Conservation (phyloP, 2,329 filamentous ascomycete species). For the Cryphonectria carpinicola region DNA sequence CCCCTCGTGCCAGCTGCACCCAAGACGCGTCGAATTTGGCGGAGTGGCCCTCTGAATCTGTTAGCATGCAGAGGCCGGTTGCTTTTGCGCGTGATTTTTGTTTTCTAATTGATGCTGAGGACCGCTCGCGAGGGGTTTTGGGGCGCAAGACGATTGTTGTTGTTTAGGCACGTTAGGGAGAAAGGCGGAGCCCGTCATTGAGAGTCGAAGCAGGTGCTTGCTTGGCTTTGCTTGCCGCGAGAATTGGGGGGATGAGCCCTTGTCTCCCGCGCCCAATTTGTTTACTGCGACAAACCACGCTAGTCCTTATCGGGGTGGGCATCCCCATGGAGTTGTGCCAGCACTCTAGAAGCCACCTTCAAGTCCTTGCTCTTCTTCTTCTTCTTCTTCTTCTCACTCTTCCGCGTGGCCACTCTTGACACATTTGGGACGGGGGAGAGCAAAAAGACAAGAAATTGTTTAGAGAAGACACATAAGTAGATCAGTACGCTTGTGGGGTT, state of each 20-base stretch:
- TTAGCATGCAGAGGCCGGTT: conserved; percentile 16
- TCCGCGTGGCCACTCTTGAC: background rate
- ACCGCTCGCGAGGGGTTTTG: conserved; percentile 10
- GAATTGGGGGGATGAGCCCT: conserved; percentile 20
- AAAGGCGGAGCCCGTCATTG: conserved; percentile 9
- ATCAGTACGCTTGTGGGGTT: background rate
- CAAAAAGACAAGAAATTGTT: background rate
- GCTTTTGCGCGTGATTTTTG: conserved; percentile 14
- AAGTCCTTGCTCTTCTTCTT: background rate
- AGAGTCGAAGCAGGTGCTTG: conserved; percentile 8
- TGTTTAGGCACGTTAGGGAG: background rate
- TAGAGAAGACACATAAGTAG: background rate
- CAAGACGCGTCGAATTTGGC: conserved; percentile 25
- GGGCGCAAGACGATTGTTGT: conserved; percentile 17
- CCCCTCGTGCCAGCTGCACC: conserved; percentile 24
- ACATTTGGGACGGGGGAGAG: background rate
- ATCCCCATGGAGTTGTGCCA: background rate
- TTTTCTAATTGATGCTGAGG: conserved; percentile 27
- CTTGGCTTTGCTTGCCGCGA: conserved; percentile 21
- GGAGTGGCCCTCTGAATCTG: conserved; percentile 12
- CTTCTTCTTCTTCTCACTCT: background rate
- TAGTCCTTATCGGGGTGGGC: conserved; percentile 17
- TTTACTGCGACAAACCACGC: conserved; percentile 24
- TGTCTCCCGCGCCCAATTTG: conserved; percentile 12
- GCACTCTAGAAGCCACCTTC: background rate